These are phyloP conservation scores for Eucalyptus decipiens DNA, from an alignment of 345 rosid species.

Conservation along the genomic window DNA sequence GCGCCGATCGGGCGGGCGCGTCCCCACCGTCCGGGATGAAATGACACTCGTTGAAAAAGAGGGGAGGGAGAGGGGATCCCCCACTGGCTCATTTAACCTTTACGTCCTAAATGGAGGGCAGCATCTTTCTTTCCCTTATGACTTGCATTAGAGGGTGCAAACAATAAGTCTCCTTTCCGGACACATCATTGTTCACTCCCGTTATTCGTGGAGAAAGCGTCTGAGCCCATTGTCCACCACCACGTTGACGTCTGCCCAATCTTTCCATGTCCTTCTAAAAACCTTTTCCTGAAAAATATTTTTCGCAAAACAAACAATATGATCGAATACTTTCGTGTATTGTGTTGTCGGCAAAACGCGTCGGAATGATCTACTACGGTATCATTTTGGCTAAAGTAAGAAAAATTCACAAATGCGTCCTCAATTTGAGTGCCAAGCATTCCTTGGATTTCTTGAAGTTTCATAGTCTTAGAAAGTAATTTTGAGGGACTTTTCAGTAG, in stretches of 20 bases:
- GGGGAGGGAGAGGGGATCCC: neutral
- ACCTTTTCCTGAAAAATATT: neutral
- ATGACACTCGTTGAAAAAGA: neutral
- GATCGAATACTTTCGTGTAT: neutral
- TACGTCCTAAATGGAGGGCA: neutral
- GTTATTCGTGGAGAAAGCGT: neutral
- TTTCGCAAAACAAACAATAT: neutral
- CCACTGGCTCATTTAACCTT: neutral
- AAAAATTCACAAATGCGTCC: neutral
- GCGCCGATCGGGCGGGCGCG: neutral
- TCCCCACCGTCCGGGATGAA: neutral
- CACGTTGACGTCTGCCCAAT: neutral
- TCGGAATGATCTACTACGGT: neutral
- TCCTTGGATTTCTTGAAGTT: neutral
- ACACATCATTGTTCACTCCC: neutral
- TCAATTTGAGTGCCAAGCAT: neutral
- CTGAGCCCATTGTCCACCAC: neutral
- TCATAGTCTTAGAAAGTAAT: neutral
- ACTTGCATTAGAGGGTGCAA: neutral
- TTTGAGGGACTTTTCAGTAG: rapidly evolving
- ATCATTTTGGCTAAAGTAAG: neutral
- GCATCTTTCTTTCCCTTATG: neutral
- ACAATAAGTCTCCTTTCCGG: neutral
- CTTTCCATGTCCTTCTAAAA: neutral
- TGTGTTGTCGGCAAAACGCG: rapidly evolving